Percentiles rank a stretch among this genome's conserved stretches.
phyloP scores from a whole-genome alignment of 2,329 filamentous ascomycete species.

The Ilyonectria sp. region DNA sequence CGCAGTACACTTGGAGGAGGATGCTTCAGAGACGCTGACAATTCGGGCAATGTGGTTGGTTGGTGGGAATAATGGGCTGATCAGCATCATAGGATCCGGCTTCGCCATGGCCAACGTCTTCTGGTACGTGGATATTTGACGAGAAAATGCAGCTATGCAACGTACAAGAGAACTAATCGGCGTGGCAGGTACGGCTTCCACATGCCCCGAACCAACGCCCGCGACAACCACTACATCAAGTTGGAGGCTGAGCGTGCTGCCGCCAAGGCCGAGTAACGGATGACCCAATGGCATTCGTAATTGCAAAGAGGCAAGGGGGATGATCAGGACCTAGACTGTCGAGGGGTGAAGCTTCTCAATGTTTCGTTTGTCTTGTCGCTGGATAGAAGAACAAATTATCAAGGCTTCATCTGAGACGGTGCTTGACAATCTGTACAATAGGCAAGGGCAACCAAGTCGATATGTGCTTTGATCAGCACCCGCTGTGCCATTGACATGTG shows the following conservation, averaged over 20 bases:
- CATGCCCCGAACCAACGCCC: conserved; percentile 71
- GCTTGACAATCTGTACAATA: conserved; percentile 49
- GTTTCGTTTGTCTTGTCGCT: conserved; percentile 47
- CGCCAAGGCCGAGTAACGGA: conserved; percentile 49
- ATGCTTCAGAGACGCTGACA: conserved; percentile 38
- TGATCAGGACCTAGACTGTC: conserved; percentile 36
- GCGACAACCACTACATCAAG: conserved; percentile 72
- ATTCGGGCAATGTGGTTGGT: conserved; percentile 46
- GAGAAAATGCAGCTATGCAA: not conserved
- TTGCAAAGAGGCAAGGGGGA: conserved; percentile 20
- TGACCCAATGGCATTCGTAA: conserved; percentile 13
- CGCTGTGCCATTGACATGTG: conserved; percentile 18
- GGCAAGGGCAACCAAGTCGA: conserved; percentile 46
- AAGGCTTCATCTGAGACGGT: conserved; percentile 43
- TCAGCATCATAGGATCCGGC: conserved; percentile 62
- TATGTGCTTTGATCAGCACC: conserved; percentile 35
- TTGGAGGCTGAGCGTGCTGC: conserved; percentile 70
- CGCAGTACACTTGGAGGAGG: conserved; percentile 29
- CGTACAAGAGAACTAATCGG: conserved; percentile 24
- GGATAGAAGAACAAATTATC: conserved; percentile 45
- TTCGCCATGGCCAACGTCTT: conserved; percentile 69
- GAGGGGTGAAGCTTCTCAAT: conserved; percentile 30
- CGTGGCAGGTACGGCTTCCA: conserved; percentile 72
- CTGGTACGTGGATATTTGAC: conserved; percentile 68
- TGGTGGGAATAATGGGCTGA: conserved; percentile 52